phyloP scores from a whole-genome alignment of 2,329 filamentous ascomycete species.

The Lachnellula cervina region DNA sequence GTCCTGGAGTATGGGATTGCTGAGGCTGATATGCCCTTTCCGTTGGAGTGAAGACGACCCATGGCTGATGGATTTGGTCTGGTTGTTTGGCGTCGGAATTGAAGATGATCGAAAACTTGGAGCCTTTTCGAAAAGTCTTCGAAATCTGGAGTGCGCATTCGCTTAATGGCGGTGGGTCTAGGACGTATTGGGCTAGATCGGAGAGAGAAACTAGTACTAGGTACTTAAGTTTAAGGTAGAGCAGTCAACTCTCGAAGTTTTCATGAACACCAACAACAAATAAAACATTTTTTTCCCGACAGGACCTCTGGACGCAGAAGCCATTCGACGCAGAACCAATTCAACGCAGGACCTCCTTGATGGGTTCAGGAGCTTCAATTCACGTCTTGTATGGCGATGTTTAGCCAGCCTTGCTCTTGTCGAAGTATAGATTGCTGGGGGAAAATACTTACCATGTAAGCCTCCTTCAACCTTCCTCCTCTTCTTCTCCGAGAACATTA shows the following conservation, averaged over 20 bases:
- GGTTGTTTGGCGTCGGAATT: neutral
- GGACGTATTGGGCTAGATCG: too few species aligned
- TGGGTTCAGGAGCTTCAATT: too few species aligned
- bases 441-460: neutral
- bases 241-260: neutral
- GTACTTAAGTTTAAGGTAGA: neutral
- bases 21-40: constrained; percentile 97
- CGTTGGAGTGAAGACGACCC: constrained; percentile 98
- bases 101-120: neutral
- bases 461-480: neutral
- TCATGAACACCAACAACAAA: neutral
- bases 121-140: neutral
- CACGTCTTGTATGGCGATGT: too few species aligned
- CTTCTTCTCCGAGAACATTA: constrained; percentile 7
- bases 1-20: constrained; percentile 96
- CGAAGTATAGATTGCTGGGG: neutral
- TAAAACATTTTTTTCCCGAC: too few species aligned
- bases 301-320: too few species aligned
- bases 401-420: neutral
- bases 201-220: too few species aligned
- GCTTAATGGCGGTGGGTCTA: too few species aligned
- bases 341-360: too few species aligned
- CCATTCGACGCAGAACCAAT: too few species aligned
- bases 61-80: constrained; percentile 50
- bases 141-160: neutral